These are phyloP conservation scores for Asterophora parasitica DNA, from an alignment of 768 basidiomycete genomes.

Conservation along the genomic window DNA sequence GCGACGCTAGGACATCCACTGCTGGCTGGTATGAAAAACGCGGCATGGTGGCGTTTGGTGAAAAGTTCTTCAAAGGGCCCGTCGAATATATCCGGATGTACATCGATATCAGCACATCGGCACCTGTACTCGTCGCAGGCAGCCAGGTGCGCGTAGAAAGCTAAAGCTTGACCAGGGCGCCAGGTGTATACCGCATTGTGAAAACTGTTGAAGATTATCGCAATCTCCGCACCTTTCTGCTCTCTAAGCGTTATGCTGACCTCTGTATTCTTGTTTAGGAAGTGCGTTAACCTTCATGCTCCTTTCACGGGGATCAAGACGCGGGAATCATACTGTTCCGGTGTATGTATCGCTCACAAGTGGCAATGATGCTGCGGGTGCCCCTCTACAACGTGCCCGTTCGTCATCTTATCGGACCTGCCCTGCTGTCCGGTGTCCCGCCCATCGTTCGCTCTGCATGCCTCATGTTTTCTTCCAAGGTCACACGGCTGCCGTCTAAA, in stretches of 20 bases:
- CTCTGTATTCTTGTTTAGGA: background rate
- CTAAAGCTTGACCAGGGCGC: background rate
- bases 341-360: no score
- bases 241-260: background rate
- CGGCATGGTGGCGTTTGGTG: constrained; percentile 46
- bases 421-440: no score
- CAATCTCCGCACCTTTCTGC: background rate
- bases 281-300: background rate
- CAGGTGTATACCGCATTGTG: background rate
- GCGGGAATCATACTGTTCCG: no score
- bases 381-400: constrained; percentile 4
- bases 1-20: constrained; percentile 42
- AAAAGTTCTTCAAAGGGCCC: constrained; percentile 45
- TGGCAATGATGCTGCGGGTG: background rate
- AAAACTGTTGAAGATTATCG: background rate
- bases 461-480: background rate
- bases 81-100: constrained; percentile 56
- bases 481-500: constrained; percentile 3
- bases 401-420: background rate
- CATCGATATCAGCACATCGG: constrained; percentile 12
- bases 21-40: constrained; percentile 47
- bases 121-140: background rate
- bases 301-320: background rate
- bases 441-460: background rate
- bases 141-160: background rate